phyloP scores from a whole-genome alignment of 2,329 filamentous ascomycete genomes.

The Rutstroemia sp. region DNA sequence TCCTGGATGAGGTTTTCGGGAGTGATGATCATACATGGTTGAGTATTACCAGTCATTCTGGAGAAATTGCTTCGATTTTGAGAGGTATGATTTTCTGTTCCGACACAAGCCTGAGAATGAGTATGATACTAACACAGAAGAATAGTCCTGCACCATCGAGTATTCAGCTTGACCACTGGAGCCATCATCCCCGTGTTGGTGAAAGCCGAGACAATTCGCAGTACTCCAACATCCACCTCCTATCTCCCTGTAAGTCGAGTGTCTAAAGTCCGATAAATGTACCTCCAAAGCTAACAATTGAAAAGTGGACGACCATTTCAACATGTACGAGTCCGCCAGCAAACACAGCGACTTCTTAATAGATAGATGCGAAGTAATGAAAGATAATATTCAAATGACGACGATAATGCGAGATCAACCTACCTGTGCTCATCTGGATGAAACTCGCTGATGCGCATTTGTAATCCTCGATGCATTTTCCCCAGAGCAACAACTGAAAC shows the following conservation, averaged over 20 bases:
- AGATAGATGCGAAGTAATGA: not conserved
- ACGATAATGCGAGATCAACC: no score
- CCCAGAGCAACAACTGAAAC: no score
- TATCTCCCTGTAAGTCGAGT: not conserved
- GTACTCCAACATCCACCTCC: slow-evolving; percentile 2
- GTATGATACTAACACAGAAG: not conserved
- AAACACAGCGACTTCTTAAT: slow-evolving; percentile 1
- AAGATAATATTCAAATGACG: not conserved
- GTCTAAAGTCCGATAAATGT: not conserved
- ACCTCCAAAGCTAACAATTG: not conserved
- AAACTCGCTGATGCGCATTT: no score
- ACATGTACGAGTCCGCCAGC: slow-evolving; percentile 8
- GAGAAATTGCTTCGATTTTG: slow-evolving; percentile 46
- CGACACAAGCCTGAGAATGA: not conserved
- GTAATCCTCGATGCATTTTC: no score
- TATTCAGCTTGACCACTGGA: slow-evolving; percentile 55
- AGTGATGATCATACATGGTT: slow-evolving; percentile 47
- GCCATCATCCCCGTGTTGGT: slow-evolving; percentile 62
- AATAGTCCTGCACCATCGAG: slow-evolving; percentile 47
- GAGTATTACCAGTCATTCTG: slow-evolving; percentile 53
- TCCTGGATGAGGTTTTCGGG: slow-evolving; percentile 50
- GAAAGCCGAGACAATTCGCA: slow-evolving; percentile 42
- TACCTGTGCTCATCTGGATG: no score
- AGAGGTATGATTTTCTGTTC: slow-evolving; percentile 21
- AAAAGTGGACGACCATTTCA: slow-evolving; percentile 6